phyloP scores from a whole-genome alignment of 345 rosid species.

The Reutealis trisperma region DNA sequence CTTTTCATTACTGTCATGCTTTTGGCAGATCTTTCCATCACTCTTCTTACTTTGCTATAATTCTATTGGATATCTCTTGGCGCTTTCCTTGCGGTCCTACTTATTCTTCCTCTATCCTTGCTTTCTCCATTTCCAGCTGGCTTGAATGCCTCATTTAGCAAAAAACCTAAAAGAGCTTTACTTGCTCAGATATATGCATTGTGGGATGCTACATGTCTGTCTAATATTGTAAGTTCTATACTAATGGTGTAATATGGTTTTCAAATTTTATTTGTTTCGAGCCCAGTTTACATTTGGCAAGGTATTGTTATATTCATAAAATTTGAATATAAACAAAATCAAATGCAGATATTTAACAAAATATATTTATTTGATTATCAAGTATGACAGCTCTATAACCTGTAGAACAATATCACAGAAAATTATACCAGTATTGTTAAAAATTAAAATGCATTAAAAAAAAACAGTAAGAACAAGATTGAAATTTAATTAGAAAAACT shows the following conservation, averaged over 20 bases:
- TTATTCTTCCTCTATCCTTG: conserved; percentile 84
- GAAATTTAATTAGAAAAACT: too few relatives aligned
- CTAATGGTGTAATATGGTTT: neutral
- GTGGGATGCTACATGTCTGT: conserved; percentile 87
- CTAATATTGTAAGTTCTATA: conserved; percentile 78
- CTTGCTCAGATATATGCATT: conserved; percentile 85
- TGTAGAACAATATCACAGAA: too few relatives aligned
- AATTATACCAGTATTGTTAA: too few relatives aligned
- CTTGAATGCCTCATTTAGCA: conserved; percentile 90
- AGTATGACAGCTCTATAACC: too few relatives aligned
- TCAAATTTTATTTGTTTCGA: neutral
- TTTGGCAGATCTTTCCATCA: conserved; percentile 80
- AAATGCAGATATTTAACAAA: too few relatives aligned
- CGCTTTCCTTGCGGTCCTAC: conserved; percentile 81
- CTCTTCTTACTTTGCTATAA: conserved; percentile 81
- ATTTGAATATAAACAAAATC: too few relatives aligned
- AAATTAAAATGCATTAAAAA: too few relatives aligned
- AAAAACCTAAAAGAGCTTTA: conserved; percentile 84
- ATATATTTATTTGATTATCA: too few relatives aligned
- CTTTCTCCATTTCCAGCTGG: conserved; percentile 97
- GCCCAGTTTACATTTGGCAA: neutral
- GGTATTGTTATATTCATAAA: neutral
- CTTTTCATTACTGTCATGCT: conserved; percentile 78
- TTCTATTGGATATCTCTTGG: conserved; percentile 92
- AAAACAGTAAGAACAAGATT: too few relatives aligned